phyloP scores from a whole-genome alignment of 2,329 filamentous ascomycete genomes.

The Phoma sp. region DNA sequence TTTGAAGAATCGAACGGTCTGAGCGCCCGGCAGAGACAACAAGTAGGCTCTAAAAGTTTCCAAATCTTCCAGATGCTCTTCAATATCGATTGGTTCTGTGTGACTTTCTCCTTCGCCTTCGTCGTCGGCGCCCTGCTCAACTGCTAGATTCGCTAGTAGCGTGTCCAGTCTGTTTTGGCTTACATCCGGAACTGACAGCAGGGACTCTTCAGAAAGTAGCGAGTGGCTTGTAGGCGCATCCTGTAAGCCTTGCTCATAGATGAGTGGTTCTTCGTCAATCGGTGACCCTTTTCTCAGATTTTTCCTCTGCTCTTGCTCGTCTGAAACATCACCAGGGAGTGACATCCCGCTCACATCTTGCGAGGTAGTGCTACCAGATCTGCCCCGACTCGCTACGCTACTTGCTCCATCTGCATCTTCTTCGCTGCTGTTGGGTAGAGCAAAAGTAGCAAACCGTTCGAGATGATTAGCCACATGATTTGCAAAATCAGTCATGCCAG shows the following conservation, averaged over 20 bases:
- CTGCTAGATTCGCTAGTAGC: constrained; percentile 15
- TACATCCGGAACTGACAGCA: constrained; percentile 37
- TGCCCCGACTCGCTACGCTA: constrained; percentile 39
- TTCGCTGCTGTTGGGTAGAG: constrained; percentile 38
- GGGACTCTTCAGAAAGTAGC: constrained; percentile 32
- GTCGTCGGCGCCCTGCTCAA: constrained; percentile 4
- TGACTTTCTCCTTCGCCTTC: constrained; percentile 14
- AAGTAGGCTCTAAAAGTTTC: constrained; percentile 30
- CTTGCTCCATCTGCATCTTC: constrained; percentile 43
- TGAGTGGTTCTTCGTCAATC: neutral
- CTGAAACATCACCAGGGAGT: constrained; percentile 20
- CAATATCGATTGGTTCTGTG: constrained; percentile 11
- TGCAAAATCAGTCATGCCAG: constrained; percentile 36
- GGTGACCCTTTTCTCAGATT: neutral
- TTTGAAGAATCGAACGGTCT: constrained; percentile 30
- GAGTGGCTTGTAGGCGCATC: neutral
- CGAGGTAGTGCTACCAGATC: constrained; percentile 27
- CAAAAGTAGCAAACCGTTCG: constrained; percentile 45
- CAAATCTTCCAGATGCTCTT: constrained; percentile 22
- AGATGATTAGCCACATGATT: constrained; percentile 49
- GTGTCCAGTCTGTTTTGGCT: constrained; percentile 30
- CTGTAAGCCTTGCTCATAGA: neutral
- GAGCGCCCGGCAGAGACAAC: constrained; percentile 26
- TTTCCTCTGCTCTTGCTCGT: constrained; percentile 5
- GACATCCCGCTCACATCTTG: constrained; percentile 28